Base-by-base conservation (phyloP, 2,329 filamentous ascomycete species). In the Sporothrix globosa region DNA sequence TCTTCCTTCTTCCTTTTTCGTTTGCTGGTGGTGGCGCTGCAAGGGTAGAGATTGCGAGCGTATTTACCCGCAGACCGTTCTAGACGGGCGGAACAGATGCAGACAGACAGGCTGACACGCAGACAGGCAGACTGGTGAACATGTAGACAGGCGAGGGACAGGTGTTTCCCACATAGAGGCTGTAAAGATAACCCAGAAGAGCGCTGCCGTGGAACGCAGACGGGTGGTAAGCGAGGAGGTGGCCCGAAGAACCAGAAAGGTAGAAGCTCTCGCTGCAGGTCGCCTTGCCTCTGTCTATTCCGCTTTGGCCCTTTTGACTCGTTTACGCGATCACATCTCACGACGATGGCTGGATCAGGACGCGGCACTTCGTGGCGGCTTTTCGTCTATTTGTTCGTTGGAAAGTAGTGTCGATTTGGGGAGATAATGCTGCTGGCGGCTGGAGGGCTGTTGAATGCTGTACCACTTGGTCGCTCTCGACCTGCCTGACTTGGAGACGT, bases 21-120 rank as follows among this genome's bases (percentile, higher is more conserved):
- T 58, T 14, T 30, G 21, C 17, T 17, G 27, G 6, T 9, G 39
- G 14, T 19, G 53, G 17, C n/a, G 54, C 54, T 52, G 67, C 30
- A 58, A 39, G 68, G 50, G 50, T 56, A 39, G 60, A 58, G 52
- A 60, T n/a, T 58, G 50, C 44, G 58, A 58, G 70, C 66, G 58
- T 53, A 54, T 46, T 68, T 71, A 71, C 30, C 53, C 60, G 60
- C 41, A 46, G 67, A 52, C 67, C 70, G 69, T 71, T 52, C 60
- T 67, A 50, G 48, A 66, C 30, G 53, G n/a, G 4, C 21, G 52
- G 46, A 52, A 66, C 27, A 52, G 41, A 48, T 10, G n/a, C 34
- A 52, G 52, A 13, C 41, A 13, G 41, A 44, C 11, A 44, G 41
- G 11, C 41, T 14, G 41, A 13, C 41, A 44, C 1, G 10, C 50